phyloP scores from a whole-genome alignment of 2,329 filamentous ascomycete genomes.

The Metarhizium album region DNA sequence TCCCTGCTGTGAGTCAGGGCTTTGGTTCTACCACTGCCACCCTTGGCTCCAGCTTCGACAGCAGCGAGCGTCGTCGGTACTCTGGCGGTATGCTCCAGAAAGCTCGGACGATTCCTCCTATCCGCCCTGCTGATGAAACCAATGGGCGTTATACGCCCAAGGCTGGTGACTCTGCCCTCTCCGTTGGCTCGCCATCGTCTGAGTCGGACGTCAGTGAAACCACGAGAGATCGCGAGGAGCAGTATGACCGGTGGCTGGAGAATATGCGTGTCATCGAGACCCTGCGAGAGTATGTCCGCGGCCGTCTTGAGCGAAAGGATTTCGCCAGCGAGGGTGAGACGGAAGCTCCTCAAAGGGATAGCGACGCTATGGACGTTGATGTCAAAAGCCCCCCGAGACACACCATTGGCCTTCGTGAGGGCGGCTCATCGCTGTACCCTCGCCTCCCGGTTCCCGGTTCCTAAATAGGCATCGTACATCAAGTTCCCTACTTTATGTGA shows the following conservation, averaged over 20 bases:
- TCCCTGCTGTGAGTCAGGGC: constrained; percentile 56
- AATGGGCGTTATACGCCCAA: constrained; percentile 34
- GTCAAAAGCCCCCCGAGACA: constrained; percentile 19
- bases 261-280: constrained; percentile 55
- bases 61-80: constrained; percentile 52
- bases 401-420: constrained; percentile 15
- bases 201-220: constrained; percentile 42
- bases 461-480: constrained; percentile 1
- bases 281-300: constrained; percentile 45
- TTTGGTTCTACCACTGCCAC: constrained; percentile 61
- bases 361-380: constrained; percentile 28
- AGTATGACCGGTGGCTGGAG: constrained; percentile 54
- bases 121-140: constrained; percentile 23
- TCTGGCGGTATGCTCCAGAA: constrained; percentile 58
- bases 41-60: constrained; percentile 56
- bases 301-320: constrained; percentile 45
- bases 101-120: constrained; percentile 34
- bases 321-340: constrained; percentile 29
- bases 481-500: not conserved
- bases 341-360: constrained; percentile 10
- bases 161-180: constrained; percentile 28
- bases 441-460: constrained; percentile 25
- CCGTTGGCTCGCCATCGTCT: constrained; percentile 43
- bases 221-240: constrained; percentile 47
- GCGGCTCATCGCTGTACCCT: constrained; percentile 28